These are phyloP conservation scores for Quercus berberidifolia DNA, from an alignment of 306 rosid genomes.

Conservation along the genomic window DNA sequence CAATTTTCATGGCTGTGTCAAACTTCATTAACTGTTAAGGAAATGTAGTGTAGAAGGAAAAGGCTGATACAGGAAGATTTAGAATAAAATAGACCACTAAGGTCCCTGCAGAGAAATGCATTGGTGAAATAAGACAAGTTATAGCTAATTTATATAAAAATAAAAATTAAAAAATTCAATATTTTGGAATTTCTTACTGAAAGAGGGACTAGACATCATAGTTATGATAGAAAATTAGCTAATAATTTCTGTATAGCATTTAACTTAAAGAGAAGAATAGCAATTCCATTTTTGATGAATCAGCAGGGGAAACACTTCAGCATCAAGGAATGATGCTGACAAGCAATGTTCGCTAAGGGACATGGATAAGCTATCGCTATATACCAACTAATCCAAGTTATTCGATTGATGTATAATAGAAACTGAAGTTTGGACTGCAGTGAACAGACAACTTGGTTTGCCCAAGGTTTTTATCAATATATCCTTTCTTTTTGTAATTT, in stretches of 20 bases:
- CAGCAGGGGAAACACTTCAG: background rate
- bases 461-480: background rate
- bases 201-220: background rate
- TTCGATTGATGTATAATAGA: background rate
- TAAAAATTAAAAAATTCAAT: background rate
- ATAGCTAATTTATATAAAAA: background rate
- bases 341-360: background rate
- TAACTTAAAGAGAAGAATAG: background rate
- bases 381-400: background rate
- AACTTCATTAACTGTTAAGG: background rate
- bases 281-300: background rate
- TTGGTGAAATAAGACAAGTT: background rate
- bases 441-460: background rate
- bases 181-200: background rate
- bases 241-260: too few relatives aligned
- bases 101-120: background rate
- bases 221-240: background rate
- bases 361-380: background rate
- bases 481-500: background rate
- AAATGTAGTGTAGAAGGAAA: background rate
- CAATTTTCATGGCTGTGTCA: conserved; percentile 28
- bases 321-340: background rate
- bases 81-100: background rate
- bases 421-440: background rate
- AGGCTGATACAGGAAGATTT: background rate